A percentile compares a stretch with the other conserved stretches of the same genome.
Conservation (phyloP, 2,329 filamentous ascomycete genomes). For the Talaromyces sp. region DNA sequence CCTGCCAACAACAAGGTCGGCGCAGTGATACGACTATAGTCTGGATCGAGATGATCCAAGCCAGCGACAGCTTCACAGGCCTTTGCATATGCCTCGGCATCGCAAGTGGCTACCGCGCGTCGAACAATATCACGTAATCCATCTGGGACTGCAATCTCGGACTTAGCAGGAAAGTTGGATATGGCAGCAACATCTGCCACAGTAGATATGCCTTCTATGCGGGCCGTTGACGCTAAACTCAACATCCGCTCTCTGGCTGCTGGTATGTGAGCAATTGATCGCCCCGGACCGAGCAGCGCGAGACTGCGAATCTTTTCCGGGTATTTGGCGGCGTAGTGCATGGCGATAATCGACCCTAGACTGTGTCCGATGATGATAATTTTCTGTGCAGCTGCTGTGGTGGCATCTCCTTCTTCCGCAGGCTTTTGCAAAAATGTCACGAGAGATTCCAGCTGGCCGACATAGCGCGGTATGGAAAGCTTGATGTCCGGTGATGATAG, state of each 20-base stretch:
- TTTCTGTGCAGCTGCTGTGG: not conserved
- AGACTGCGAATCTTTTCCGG: conserved; percentile 29
- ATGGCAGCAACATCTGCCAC: conserved; percentile 12
- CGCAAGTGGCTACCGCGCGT: not conserved
- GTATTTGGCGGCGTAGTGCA: conserved; percentile 37
- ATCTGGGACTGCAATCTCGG: not conserved
- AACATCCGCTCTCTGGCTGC: conserved; percentile 17
- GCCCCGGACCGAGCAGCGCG: conserved; percentile 34
- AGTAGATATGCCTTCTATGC: conserved; percentile 16
- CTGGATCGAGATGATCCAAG: conserved; percentile 13
- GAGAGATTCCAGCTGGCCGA: conserved; percentile 15
- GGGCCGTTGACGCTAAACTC: conserved; percentile 8
- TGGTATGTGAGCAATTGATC: conserved; percentile 25
- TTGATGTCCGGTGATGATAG: conserved; percentile 14
- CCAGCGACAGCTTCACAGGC: conserved; percentile 16
- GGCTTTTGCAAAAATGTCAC: conserved; percentile 12
- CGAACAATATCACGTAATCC: conserved; percentile 5
- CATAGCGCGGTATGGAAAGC: conserved; percentile 15
- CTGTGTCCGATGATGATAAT: conserved; percentile 38
- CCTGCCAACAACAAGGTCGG: conserved; percentile 17
- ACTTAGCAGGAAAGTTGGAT: conserved; percentile 12
- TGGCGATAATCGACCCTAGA: conserved; percentile 37
- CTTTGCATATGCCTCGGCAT: conserved; percentile 16
- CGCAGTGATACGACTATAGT: conserved; percentile 8
- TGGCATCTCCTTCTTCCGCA: not conserved